phyloP scores from a whole-genome alignment of 1,284 basidiomycete species.

The Puccinia coronata region DNA sequence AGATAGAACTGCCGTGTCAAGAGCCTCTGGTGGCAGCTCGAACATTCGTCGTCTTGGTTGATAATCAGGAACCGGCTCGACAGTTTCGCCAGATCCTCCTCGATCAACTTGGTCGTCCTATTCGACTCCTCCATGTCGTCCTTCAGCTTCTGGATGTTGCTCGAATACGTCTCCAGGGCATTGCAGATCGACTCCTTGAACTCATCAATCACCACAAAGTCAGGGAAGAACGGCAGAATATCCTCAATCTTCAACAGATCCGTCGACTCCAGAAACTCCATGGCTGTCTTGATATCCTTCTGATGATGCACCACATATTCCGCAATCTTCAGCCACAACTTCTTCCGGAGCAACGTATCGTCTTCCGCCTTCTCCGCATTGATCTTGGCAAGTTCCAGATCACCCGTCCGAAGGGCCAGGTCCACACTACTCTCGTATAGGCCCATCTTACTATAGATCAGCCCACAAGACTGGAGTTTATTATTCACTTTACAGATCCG shows the following conservation, averaged over 20 bases:
- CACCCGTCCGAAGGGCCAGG: conserved; percentile 86
- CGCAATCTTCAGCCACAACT: conserved; percentile 96
- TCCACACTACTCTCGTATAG: conserved; percentile 95
- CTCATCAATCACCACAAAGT: conserved; percentile 98
- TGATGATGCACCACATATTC: conserved; percentile 95
- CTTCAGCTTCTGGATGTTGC: conserved; percentile 86
- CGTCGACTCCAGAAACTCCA: conserved; percentile 91
- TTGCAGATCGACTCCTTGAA: conserved; percentile 98
- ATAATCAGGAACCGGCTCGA: conserved; percentile 91
- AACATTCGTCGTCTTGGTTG: conserved; percentile 82
- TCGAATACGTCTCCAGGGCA: conserved; percentile 89
- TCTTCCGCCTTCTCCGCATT: conserved; percentile 92
- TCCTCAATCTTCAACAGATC: conserved; percentile 97
- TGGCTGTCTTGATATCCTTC: conserved; percentile 95
- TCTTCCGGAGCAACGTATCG: conserved; percentile 81
- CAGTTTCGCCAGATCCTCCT: conserved; percentile 81
- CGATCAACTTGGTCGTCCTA: conserved; percentile 85
- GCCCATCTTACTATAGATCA: conserved; percentile 97
- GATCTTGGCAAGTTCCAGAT: conserved; percentile 85
- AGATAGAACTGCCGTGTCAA: conserved; percentile 92
- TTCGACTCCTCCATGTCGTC: conserved; percentile 96
- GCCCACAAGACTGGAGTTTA: conserved; percentile 85
- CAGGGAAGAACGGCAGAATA: conserved; percentile 98
- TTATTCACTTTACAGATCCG: conserved; percentile 75
- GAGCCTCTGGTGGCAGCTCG: conserved; percentile 73